Base-by-base conservation (phyloP, 805 yeast species). In the Lachancea waltii region DNA sequence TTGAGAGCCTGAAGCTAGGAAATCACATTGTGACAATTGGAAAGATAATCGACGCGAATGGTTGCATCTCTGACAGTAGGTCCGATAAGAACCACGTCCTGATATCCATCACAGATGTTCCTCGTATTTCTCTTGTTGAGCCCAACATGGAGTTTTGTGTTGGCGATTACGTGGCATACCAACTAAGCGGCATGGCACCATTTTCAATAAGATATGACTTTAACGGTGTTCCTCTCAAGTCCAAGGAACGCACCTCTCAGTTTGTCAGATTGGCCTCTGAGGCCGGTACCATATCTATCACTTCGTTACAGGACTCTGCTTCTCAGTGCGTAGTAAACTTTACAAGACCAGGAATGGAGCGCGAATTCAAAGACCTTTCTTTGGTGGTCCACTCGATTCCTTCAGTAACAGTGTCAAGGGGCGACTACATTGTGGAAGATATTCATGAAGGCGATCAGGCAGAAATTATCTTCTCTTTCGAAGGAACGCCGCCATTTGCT, bases 381-480 rank as follows among this genome's bases (percentile, higher is more conserved):
- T 59, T 70, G 10, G 51, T 48, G 0, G 63, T 78, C 15, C 82
- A 76, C 46, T 73, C 70, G n/a, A 65, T 75, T 25, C 85, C 85
- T 19, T 80, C 95, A 0, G 96, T 90, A 11, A 87, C 81, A 42
- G 79, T 90, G 11, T 75, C 81, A 17, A 84, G 81, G 50, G 95
- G 95, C n/a, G 80, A 77, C 40, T 65, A 75, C 13, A 64, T 79
- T 7, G 75, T 80, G 40, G 89, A 80, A 53, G 90, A 85, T 58
- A 84, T 92, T 30, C 95, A 87, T 52, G 95, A 86, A 56, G 98
- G 97, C 33, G 98, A 92, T 48, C 85, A 83, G 53, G 89, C 94
- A 1, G 95, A 87, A 55, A 77, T 92, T 33, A 73, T 73, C 2
- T 90, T 92, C 63, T 72, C 77, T 15, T 84, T 92, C 52, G 73